These are phyloP conservation scores for Saposhnikovia divaricata DNA, from an alignment of 129 eudicot species.

Conservation along the genomic window DNA sequence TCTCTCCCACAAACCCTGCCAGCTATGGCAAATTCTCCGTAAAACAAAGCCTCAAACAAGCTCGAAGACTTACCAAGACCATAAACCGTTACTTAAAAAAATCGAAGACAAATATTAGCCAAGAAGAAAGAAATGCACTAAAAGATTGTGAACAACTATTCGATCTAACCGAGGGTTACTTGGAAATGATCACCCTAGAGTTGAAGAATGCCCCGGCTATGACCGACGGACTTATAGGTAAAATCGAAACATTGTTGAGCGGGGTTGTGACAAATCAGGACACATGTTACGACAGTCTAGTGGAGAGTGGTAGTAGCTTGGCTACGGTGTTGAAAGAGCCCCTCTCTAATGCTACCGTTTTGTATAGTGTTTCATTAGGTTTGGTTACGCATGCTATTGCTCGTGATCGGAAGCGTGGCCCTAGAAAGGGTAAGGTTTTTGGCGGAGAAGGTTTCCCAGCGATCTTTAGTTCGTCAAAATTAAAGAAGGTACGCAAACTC, in stretches of 20 bases:
- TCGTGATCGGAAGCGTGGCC: neutral
- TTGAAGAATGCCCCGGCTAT: neutral
- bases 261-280: slow-evolving; percentile 9
- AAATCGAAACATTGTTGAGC: slow-evolving; percentile 5
- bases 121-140: neutral
- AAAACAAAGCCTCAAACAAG: slow-evolving; percentile 12
- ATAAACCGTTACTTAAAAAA: slow-evolving; percentile 2
- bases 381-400: slow-evolving; percentile 9
- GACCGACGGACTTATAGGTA: slow-evolving; percentile 6
- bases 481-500: neutral
- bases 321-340: neutral
- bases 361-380: slow-evolving; percentile 9
- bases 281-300: slow-evolving; percentile 2
- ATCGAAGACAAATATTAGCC: neutral
- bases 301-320: slow-evolving; percentile 6
- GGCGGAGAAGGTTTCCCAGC: neutral
- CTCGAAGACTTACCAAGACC: neutral
- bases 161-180: slow-evolving; percentile 5
- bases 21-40: slow-evolving; percentile 11
- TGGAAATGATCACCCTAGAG: slow-evolving; percentile 1
- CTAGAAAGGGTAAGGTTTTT: neutral
- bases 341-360: neutral
- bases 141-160: slow-evolving; percentile 1
- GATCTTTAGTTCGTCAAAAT: neutral
- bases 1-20: slow-evolving; percentile 1